Evolutionary conservation across 768 basidiomycete genomes (phyloP).

Genomic region (Phaeotremella skinneri): DNA sequence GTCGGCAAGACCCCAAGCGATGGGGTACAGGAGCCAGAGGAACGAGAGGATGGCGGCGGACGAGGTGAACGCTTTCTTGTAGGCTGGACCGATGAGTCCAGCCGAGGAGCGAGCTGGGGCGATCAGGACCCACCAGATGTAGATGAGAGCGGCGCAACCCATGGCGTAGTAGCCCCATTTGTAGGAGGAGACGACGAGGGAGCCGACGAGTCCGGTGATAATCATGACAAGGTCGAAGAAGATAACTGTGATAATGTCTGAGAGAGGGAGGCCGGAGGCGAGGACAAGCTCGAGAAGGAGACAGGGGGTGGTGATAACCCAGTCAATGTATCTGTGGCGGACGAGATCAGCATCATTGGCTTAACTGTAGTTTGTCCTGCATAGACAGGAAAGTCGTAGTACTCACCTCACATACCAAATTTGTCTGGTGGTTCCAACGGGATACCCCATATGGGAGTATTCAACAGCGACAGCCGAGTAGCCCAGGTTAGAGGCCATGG

Average conservation of each 20-base stretch:
- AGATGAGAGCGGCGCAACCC: slow-evolving; percentile 57
- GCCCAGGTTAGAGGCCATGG: slow-evolving; percentile 62
- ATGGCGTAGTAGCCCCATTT: slow-evolving; percentile 59
- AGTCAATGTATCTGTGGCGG: slow-evolving; percentile 51
- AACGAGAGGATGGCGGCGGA: slow-evolving; percentile 58
- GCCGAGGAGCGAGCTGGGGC: slow-evolving; percentile 42
- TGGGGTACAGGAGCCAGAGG: slow-evolving; percentile 61
- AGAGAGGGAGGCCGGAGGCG: slow-evolving; percentile 57
- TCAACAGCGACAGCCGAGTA: slow-evolving; percentile 56
- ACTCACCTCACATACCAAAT: slow-evolving; percentile 53
- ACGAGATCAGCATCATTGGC: slow-evolving; percentile 15
- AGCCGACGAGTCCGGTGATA: slow-evolving; percentile 57
- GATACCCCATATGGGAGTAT: slow-evolving; percentile 54
- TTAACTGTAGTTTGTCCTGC: too few species aligned
- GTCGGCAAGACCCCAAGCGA: slow-evolving; percentile 60
- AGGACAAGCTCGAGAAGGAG: slow-evolving; percentile 57
- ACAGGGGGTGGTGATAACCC: slow-evolving; percentile 61
- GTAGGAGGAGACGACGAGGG: slow-evolving; percentile 58
- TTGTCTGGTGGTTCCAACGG: slow-evolving; percentile 50
- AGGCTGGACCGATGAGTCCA: slow-evolving; percentile 39
- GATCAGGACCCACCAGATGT: slow-evolving; percentile 56
- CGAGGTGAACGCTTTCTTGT: slow-evolving; percentile 43
- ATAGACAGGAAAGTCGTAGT: neutral
- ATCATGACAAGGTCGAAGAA: slow-evolving; percentile 59
- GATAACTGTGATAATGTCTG: slow-evolving; percentile 56